Evolutionary conservation across 352 stramenopile species (phyloP).

Genomic region (Globisporangium megalacanthum): DNA sequence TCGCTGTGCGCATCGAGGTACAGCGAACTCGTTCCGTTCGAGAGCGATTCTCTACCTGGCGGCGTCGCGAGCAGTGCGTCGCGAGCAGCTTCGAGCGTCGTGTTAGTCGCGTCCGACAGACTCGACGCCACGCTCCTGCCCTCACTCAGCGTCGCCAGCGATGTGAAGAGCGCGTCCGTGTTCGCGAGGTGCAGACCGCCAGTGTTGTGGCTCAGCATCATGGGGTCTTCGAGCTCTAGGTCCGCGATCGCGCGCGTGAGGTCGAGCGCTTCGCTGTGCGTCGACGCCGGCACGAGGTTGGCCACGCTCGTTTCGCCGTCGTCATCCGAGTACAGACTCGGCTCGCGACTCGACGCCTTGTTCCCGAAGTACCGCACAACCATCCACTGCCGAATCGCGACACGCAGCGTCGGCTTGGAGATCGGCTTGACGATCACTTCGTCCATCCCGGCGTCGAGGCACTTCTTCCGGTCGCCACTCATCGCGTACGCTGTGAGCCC

Average conservation of each 20-base stretch:
- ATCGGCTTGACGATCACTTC: slow-evolving; percentile 87
- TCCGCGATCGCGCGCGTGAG: slow-evolving; percentile 77
- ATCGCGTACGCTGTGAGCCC: slow-evolving; percentile 84
- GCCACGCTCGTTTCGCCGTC: slow-evolving; percentile 20
- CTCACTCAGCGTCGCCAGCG: slow-evolving; percentile 50
- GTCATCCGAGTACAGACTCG: slow-evolving; percentile 33
- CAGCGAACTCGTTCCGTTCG: slow-evolving; percentile 18
- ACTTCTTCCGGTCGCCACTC: slow-evolving; percentile 80
- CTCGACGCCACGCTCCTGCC: slow-evolving; percentile 41
- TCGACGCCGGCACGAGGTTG: slow-evolving; percentile 66
- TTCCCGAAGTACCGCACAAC: slow-evolving; percentile 57
- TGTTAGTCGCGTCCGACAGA: slow-evolving; percentile 32
- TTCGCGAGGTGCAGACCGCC: slow-evolving; percentile 27
- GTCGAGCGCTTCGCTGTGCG: slow-evolving; percentile 73
- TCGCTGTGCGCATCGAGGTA: slow-evolving; percentile 25
- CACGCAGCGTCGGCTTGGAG: slow-evolving; percentile 52
- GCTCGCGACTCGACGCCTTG: slow-evolving; percentile 28
- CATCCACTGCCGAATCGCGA: slow-evolving; percentile 80
- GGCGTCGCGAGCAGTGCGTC: slow-evolving; percentile 15
- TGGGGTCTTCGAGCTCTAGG: slow-evolving; percentile 79
- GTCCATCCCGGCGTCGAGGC: slow-evolving; percentile 79
- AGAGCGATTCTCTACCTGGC: slow-evolving; percentile 19
- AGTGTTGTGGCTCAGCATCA: slow-evolving; percentile 65
- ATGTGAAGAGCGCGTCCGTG: slow-evolving; percentile 39
- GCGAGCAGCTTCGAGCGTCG: slow-evolving; percentile 7